Percentiles rank a stretch among this genome's conserved stretches.
phyloP scores from a whole-genome alignment of 306 rosid genomes.

The Malus fusca region DNA sequence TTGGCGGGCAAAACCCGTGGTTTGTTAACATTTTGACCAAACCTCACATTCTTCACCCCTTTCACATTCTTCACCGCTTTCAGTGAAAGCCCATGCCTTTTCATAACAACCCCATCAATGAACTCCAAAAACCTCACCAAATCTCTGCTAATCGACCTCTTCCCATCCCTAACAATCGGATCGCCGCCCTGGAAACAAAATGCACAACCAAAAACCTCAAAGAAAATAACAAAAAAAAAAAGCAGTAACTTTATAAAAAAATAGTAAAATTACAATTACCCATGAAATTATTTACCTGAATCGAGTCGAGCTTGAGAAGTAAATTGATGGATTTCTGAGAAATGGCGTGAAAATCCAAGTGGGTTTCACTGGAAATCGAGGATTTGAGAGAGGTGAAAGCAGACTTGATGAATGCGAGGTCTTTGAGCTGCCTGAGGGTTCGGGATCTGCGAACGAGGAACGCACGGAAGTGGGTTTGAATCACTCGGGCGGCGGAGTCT shows the following conservation, averaged over 20 bases:
- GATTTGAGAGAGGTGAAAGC: slow-evolving; percentile 48
- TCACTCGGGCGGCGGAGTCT: slow-evolving; percentile 57
- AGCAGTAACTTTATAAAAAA: background rate
- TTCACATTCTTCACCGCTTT: slow-evolving; percentile 35
- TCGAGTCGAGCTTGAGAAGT: slow-evolving; percentile 64
- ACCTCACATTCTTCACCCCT: slow-evolving; percentile 29
- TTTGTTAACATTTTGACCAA: slow-evolving; percentile 30
- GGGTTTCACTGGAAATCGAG: slow-evolving; percentile 28
- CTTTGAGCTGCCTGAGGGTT: slow-evolving; percentile 73
- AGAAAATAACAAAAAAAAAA: background rate
- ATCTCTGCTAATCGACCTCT: slow-evolving; percentile 54
- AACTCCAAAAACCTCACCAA: slow-evolving; percentile 59
- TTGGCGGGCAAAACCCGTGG: slow-evolving; percentile 23
- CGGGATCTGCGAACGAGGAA: slow-evolving; percentile 82
- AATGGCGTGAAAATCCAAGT: slow-evolving; percentile 40
- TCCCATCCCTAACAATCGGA: slow-evolving; percentile 62
- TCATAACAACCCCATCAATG: slow-evolving; percentile 55
- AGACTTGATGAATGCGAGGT: slow-evolving; percentile 66
- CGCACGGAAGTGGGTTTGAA: slow-evolving; percentile 79
- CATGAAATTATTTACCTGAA: slow-evolving; percentile 43
- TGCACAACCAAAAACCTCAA: background rate
- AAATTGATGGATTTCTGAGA: slow-evolving; percentile 51
- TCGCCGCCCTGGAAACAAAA: slow-evolving; percentile 42
- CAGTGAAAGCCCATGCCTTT: slow-evolving; percentile 27
- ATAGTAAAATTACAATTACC: background rate